phyloP scores from a whole-genome alignment of 345 rosid species.

The Dovyalis caffra region DNA sequence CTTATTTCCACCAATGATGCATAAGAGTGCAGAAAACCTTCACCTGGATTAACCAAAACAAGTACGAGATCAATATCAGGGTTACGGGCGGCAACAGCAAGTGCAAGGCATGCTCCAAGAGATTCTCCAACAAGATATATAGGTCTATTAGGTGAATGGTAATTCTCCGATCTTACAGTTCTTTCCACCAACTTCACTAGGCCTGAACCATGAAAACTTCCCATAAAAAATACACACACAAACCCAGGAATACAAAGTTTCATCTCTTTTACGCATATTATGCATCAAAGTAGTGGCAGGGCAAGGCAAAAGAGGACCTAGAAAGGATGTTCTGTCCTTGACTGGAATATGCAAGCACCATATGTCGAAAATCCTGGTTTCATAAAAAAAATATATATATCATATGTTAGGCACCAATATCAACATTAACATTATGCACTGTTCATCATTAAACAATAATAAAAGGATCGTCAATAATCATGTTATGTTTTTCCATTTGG shows the following conservation, averaged over 20 bases:
- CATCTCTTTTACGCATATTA: too few species aligned
- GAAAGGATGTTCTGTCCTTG: slow-evolving; percentile 61
- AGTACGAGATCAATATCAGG: slow-evolving; percentile 59
- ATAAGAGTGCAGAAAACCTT: neutral
- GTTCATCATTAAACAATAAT: neutral
- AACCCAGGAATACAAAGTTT: too few species aligned
- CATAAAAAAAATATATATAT: neutral
- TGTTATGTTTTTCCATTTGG: too few species aligned
- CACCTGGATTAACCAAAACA: slow-evolving; percentile 74
- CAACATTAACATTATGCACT: too few species aligned
- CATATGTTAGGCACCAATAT: neutral
- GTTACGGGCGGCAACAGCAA: slow-evolving; percentile 64
- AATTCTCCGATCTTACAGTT: slow-evolving; percentile 40
- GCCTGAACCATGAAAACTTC: slow-evolving; percentile 35
- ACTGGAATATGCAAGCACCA: slow-evolving; percentile 83
- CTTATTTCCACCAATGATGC: too few species aligned
- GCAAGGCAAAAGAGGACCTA: slow-evolving; percentile 30
- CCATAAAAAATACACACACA: too few species aligned
- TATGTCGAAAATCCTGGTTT: slow-evolving; percentile 59
- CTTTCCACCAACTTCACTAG: slow-evolving; percentile 54
- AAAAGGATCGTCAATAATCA: neutral
- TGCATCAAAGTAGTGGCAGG: too few species aligned
- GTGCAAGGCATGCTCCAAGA: slow-evolving; percentile 70
- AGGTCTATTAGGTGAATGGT: slow-evolving; percentile 47
- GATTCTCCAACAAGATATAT: slow-evolving; percentile 78